phyloP scores from a whole-genome alignment of 305 asterid species.

The Coffea humblotiana region DNA sequence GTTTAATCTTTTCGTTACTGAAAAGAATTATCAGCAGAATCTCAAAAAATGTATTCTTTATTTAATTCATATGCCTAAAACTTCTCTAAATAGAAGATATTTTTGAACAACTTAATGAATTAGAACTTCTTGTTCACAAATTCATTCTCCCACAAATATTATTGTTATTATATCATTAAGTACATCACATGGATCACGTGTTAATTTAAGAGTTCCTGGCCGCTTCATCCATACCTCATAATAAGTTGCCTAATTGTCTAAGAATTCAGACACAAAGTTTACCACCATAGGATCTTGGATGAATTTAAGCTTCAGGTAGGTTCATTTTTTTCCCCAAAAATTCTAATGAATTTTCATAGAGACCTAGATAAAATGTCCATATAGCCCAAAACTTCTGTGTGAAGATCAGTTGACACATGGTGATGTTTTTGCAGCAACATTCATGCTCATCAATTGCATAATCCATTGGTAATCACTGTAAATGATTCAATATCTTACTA shows the following conservation, averaged over 20 bases:
- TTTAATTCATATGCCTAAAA: background rate
- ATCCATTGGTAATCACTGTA: background rate
- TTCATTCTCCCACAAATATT: background rate
- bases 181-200: background rate
- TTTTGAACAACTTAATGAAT: background rate
- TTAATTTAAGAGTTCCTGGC: background rate
- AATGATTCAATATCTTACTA: background rate
- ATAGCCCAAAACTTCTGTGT: background rate
- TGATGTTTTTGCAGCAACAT: background rate
- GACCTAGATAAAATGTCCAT: background rate
- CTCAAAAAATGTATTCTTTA: background rate
- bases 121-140: background rate
- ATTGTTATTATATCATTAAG: background rate
- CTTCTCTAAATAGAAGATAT: background rate
- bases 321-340: background rate
- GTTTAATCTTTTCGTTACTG: background rate
- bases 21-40: background rate
- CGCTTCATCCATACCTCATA: background rate
- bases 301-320: background rate
- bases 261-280: background rate
- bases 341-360: background rate
- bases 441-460: background rate
- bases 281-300: background rate
- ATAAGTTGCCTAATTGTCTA: background rate
- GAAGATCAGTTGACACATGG: background rate